Percentiles rank a stretch among this genome's conserved stretches.
These are phyloP conservation scores for Cantharellus cinnabarinus DNA, from an alignment of 768 basidiomycete species.

Conservation along the genomic window DNA sequence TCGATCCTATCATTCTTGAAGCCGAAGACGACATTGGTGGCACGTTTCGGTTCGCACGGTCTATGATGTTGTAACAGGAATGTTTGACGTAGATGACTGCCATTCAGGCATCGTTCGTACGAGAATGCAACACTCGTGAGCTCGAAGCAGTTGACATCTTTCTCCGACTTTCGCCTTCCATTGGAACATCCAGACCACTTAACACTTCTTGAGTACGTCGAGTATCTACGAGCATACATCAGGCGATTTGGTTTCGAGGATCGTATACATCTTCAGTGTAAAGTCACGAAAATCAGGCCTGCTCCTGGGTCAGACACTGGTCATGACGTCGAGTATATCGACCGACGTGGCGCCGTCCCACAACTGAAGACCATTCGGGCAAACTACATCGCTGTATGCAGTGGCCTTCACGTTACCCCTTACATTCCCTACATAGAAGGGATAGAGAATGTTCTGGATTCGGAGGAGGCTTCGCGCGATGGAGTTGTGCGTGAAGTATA, in stretches of 20 bases:
- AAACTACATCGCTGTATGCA: slow-evolving; percentile 28
- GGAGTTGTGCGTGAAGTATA: slow-evolving; percentile 16
- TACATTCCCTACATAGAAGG: slow-evolving; percentile 31
- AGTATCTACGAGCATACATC: slow-evolving; percentile 29
- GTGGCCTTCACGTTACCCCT: slow-evolving; percentile 36
- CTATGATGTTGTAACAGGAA: neutral
- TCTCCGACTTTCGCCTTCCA: slow-evolving; percentile 37
- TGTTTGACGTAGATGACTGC: neutral
- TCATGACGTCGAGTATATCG: slow-evolving; percentile 21
- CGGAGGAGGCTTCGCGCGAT: slow-evolving; percentile 9
- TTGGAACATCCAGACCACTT: slow-evolving; percentile 28
- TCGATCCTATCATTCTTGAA: slow-evolving; percentile 30
- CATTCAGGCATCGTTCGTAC: slow-evolving; percentile 23
- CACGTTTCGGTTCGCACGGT: slow-evolving; percentile 20
- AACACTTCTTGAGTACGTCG: slow-evolving; percentile 29
- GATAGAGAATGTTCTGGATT: slow-evolving; percentile 20
- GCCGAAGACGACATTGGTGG: slow-evolving; percentile 31
- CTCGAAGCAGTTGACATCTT: slow-evolving; percentile 38
- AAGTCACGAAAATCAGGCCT: slow-evolving; percentile 21
- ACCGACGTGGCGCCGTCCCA: neutral
- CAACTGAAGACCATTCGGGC: slow-evolving; percentile 9
- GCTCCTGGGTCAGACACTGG: slow-evolving; percentile 9
- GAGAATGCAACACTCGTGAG: slow-evolving; percentile 33
- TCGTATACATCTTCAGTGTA: slow-evolving; percentile 20
- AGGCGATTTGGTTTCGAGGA: slow-evolving; percentile 22